Percentiles rank a stretch among this genome's conserved stretches.
Evolutionary conservation across 148 eudicot genomes (phyloP).

Genomic region (Arctostaphylos glauca): DNA sequence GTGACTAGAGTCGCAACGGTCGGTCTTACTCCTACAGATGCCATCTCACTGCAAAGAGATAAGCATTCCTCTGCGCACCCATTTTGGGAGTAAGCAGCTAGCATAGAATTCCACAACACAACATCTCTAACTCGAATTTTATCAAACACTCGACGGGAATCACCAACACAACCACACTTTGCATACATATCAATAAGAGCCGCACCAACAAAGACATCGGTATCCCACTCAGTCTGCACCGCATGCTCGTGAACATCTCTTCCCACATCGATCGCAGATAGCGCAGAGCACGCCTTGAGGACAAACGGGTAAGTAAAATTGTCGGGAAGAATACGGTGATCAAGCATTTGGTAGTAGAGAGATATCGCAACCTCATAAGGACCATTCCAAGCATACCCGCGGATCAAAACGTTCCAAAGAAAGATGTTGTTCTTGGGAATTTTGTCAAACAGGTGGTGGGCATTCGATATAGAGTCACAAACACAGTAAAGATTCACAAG

Average conservation of each 20-base stretch:
- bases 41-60: slow-evolving; percentile 58
- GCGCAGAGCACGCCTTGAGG: slow-evolving; percentile 71
- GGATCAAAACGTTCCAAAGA: slow-evolving; percentile 81
- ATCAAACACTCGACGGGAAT: slow-evolving; percentile 54
- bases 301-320: slow-evolving; percentile 84
- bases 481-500: slow-evolving; percentile 60
- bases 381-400: slow-evolving; percentile 92
- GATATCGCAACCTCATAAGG: slow-evolving; percentile 61
- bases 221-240: slow-evolving; percentile 54
- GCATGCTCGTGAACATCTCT: slow-evolving; percentile 65
- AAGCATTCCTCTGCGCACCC: slow-evolving; percentile 71
- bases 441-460: slow-evolving; percentile 71
- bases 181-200: slow-evolving; percentile 86
- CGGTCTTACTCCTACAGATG: slow-evolving; percentile 43
- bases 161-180: slow-evolving; percentile 61
- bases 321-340: slow-evolving; percentile 62
- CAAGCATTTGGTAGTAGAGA: slow-evolving; percentile 49
- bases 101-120: slow-evolving; percentile 85
- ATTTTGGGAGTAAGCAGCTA: slow-evolving; percentile 77
- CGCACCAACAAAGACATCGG: slow-evolving; percentile 79
- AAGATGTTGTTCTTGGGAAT: slow-evolving; percentile 63
- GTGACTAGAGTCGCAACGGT: slow-evolving; percentile 72
- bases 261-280: slow-evolving; percentile 53
- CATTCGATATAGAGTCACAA: slow-evolving; percentile 45
- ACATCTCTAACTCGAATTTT: slow-evolving; percentile 59